phyloP scores from a whole-genome alignment of 2,329 filamentous ascomycete genomes.

The Colletotrichum camelliae region DNA sequence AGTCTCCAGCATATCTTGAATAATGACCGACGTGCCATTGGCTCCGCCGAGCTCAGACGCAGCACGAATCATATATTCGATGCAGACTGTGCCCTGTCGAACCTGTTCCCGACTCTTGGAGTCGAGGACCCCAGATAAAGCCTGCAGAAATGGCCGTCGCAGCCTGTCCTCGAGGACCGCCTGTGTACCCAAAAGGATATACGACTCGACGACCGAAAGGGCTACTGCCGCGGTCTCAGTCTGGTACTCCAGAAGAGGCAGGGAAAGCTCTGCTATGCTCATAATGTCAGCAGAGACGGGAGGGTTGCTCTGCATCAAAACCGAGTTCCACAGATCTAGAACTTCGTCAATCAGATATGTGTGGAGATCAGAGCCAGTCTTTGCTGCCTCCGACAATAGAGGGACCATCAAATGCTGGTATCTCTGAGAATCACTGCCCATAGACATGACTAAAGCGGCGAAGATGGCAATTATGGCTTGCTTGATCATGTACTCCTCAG shows the following conservation, averaged over 20 bases:
- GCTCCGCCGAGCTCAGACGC: constrained; percentile 67
- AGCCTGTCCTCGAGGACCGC: constrained; percentile 65
- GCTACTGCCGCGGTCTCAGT: constrained; percentile 67
- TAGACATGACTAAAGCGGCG: constrained; percentile 81
- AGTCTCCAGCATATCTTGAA: constrained; percentile 68
- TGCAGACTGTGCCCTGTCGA: constrained; percentile 62
- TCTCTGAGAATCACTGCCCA: constrained; percentile 77
- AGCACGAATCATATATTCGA: constrained; percentile 69
- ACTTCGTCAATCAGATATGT: constrained; percentile 91
- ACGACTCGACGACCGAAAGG: constrained; percentile 71
- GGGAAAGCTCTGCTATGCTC: constrained; percentile 64
- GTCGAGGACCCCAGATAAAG: constrained; percentile 54
- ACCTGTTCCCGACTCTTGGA: constrained; percentile 63
- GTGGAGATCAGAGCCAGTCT: constrained; percentile 75
- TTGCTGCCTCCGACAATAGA: constrained; percentile 79
- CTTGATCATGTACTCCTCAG: constrained; percentile 89
- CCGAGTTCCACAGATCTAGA: constrained; percentile 84
- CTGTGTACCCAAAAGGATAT: constrained; percentile 73
- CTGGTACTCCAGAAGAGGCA: constrained; percentile 71
- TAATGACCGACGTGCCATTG: constrained; percentile 65
- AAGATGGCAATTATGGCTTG: constrained; percentile 90
- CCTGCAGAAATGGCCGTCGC: constrained; percentile 55
- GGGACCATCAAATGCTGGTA: constrained; percentile 85
- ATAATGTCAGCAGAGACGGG: constrained; percentile 68
- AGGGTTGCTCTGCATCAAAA: constrained; percentile 69